phyloP scores from a whole-genome alignment of 306 rosid species.

The Vigna unguiculata region DNA sequence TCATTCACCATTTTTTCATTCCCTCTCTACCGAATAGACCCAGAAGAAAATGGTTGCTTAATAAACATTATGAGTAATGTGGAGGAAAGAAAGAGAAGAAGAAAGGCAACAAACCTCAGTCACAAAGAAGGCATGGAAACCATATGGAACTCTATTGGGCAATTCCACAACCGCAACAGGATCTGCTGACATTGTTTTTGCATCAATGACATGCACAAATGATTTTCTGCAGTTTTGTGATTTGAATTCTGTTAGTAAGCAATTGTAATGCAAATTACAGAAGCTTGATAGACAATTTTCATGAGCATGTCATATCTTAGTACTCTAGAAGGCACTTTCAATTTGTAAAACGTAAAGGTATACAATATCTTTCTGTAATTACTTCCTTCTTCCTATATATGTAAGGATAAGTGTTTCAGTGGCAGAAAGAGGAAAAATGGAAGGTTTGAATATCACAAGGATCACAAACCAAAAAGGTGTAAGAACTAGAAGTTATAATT shows the following conservation, averaged over 20 bases:
- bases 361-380: too few species aligned
- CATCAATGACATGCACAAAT: constrained; percentile 72
- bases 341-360: too few species aligned
- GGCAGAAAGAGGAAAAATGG: not conserved
- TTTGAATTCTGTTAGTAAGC: constrained; percentile 2
- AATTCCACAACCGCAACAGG: constrained; percentile 88
- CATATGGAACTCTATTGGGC: constrained; percentile 89
- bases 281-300: too few species aligned
- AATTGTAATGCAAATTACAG: too few species aligned
- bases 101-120: constrained; percentile 71
- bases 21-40: not conserved
- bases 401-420: not conserved
- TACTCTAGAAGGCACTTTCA: too few species aligned
- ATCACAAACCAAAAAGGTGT: not conserved
- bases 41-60: too few species aligned
- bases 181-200: constrained; percentile 87
- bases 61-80: too few species aligned
- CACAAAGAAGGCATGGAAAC: constrained; percentile 93
- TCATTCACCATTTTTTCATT: too few species aligned
- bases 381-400: too few species aligned
- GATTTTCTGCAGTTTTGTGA: constrained; percentile 69
- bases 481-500: not conserved
- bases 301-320: too few species aligned
- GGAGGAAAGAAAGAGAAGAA: constrained; percentile 2
- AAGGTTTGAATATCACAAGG: not conserved